Evolutionary conservation across 345 rosid species (phyloP), one percentile per base, ranked within the genome.

Genomic region (Heritiera littoralis): DNA sequence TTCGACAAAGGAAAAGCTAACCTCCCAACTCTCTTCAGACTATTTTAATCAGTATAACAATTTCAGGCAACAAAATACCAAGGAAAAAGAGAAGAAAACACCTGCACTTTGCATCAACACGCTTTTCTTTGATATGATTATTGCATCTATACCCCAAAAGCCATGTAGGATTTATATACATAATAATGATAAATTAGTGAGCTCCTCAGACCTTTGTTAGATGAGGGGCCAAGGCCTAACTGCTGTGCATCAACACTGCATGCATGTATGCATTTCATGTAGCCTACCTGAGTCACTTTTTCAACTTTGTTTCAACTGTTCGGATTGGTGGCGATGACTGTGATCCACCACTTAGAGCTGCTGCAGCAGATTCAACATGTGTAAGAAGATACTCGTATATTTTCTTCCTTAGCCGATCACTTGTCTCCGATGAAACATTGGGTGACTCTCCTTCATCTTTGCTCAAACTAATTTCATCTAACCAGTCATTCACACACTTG

Each of bases 351-450:
- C 97, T 94, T 61, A 95, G 89, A 54, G 98, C 98, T 3, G 97
- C 98, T 32, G 98, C 98, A 23, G 98, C 98, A 3, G 95, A 93
- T 83, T 93, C 97, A 1, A 95, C 97, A 38, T 95, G 98, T n/a
- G 94, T 91, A 1, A 95, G 92, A 46, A 95, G 95, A 85, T 95
- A 93, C 76, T 90, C 95, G 4, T 93, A 95, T 13, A 95, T 95
- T 90, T 95, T 95, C 89, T 95, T 93, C 76, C 97, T 77, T 66
- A 95, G 87, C 85, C 94, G 76, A 59, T 91, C 92, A 0, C 90
- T 81, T 1, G 92, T 92, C 84, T 93, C 97, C 6, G 84, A 83
- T 5, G 97, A 85, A 18, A 92, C 86, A 63, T 79, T 81, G 40
- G 89, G 90, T n/a, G 59, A 48, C 43, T 87, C 91, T 52, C 38